Base-by-base conservation (phyloP, 1,284 basidiomycete species). In the Naganishia sp. region DNA sequence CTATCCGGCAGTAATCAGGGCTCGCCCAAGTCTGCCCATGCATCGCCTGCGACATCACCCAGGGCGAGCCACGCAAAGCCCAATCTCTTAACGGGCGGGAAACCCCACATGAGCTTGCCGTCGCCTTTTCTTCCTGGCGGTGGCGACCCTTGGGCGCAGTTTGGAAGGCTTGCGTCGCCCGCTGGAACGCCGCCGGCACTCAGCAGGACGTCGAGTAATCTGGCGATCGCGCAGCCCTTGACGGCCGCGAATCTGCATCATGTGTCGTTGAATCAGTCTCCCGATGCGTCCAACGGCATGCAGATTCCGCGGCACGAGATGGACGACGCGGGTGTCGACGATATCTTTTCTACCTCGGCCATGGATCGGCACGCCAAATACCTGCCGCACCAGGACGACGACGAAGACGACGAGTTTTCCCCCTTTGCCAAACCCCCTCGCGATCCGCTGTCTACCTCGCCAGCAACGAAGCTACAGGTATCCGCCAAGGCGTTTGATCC, bases 161-260 rank as follows among this genome's bases (percentile, higher is more conserved):
- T 65, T 23, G 63, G 68, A 9, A 48, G 63, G 39, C 39, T 63
- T 39, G 66, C 61, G 21, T 69, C 69, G 11, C 64, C 66, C 36
- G 66, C 71, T 11, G 88, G 84, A 70, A 86, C 86, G 1, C 84
- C 86, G 1, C 83, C 74, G 7, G 70, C 71, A 42, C 76, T 79
- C 73, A 70, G 72, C 16, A 71, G 79, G 31, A 78, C 90, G 59
- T 85, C 86, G 0, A 92, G 90, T 2, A 94, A 91, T 75, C 84
- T 94, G 10, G 90, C 91, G 43, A 92, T 94, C 68, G 92, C 91
- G 10, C 88, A 90, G 1, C 92, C 92, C 3, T 82, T 94, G 39
- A 84, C 92, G 44, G 87, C 66, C 9, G 49, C 42, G 36, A 61
- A 61, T 31, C 42, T 61, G 48, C 45, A 59, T 55, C 59, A 65